Percentiles rank a stretch among this genome's conserved stretches.
Conservation (phyloP, 176 grass and related monocot genomes). For the Aegilops longissima region DNA sequence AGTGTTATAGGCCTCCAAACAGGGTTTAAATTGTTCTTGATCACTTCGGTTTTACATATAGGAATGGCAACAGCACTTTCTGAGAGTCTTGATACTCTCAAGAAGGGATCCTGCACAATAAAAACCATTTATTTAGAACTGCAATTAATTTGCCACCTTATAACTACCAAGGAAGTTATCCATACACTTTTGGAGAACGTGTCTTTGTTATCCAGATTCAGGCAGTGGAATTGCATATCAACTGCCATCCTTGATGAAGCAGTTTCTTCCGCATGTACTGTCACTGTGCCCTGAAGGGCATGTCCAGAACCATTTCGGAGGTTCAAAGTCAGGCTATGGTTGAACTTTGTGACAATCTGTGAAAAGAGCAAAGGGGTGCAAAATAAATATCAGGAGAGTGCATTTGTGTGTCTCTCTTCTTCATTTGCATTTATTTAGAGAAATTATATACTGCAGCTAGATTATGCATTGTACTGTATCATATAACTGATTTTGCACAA, state of each 20-base stretch:
- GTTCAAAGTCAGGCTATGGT: conserved; percentile 61
- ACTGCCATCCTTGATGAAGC: conserved; percentile 66
- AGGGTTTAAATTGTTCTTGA: conserved; percentile 78
- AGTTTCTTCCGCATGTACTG: conserved; percentile 82
- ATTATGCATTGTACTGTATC: conserved; percentile 7
- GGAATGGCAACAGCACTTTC: conserved; percentile 67
- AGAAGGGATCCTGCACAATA: conserved; percentile 80
- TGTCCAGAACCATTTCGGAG: conserved; percentile 44
- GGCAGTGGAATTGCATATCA: conserved; percentile 65
- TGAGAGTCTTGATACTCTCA: conserved; percentile 77
- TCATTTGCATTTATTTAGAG: conserved; percentile 15
- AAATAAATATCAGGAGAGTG: conserved; percentile 16
- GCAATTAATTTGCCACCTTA: neutral
- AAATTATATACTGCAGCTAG: conserved; percentile 5
- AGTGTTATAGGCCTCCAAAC: conserved; percentile 79
- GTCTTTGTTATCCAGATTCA: conserved; percentile 82
- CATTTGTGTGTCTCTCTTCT: neutral
- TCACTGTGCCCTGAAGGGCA: conserved; percentile 56
- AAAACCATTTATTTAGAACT: conserved; percentile 24
- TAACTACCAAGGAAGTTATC: conserved; percentile 18
- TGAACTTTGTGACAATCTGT: conserved; percentile 85
- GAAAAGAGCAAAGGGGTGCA: conserved; percentile 3
- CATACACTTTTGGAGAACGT: conserved; percentile 91
- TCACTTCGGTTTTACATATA: conserved; percentile 87
- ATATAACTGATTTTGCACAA: conserved; percentile 34